Evolutionary conservation across 805 yeast species (phyloP), one percentile per base, ranked within the genome.

Genomic region (Teunomyces atbi): DNA sequence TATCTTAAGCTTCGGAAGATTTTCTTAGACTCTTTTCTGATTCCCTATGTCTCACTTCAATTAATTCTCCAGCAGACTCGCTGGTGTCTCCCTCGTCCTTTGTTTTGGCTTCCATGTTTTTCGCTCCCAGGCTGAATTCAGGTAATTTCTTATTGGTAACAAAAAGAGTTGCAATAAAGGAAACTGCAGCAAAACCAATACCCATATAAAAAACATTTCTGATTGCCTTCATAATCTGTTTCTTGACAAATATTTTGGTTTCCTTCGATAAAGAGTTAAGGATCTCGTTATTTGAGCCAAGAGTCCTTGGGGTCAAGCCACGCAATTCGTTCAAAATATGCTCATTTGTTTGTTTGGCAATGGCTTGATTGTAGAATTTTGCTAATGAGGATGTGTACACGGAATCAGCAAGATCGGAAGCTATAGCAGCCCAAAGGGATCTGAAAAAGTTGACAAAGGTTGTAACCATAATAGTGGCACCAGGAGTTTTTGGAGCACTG

Each of bases 401-500:
- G n/a, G 70, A 63, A 48, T 74, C 77, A 4, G 73, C 68, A n/a
- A 76, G 58, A 33, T 64, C 68, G 3, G 75, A 65, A 18, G 76
- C 71, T 20, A 79, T 32, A 1, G 82, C 67, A 40, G 77, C 75
- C n/a, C 77, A 78, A 12, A 78, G 48, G 1, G 75, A 58, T 51
- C 83, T 71, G n/a, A 59, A 57, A 54, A 76, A 77, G 50, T 71
- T 68, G 46, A 76, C 45, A 42, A 71, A 64, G 0, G 81, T 60
- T 5, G 82, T 77, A 2, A 78, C 67, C 59, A 78, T 56, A 41
- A 80, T 75, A 6, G 69, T 66, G 3, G 75, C 70, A 13, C 83
- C 84, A 4, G 77, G 70, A 1, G 66, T 58, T 47, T 78, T 75
- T 26, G 84, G 82, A 7, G 81, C 79, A 19, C 69, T 62, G 6